A percentile compares a stretch with the other conserved stretches of the same genome.
phyloP scores from a whole-genome alignment of 805 yeast species.

The Yamadazyma insecticola region DNA sequence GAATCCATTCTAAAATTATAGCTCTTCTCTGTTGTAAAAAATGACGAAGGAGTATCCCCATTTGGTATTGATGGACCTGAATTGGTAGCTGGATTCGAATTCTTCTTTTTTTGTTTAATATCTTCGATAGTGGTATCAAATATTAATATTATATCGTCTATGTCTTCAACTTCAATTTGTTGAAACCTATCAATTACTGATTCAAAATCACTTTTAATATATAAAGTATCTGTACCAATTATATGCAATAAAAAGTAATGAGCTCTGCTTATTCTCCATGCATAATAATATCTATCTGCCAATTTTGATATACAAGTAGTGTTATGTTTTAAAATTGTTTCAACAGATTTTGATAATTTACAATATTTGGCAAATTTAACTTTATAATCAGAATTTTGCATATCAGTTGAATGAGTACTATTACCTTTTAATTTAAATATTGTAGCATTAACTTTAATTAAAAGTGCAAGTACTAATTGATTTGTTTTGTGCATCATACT shows the following conservation, averaged over 20 bases:
- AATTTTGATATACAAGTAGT: slow-evolving; percentile 33
- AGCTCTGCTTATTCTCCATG: slow-evolving; percentile 65
- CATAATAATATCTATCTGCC: slow-evolving; percentile 58
- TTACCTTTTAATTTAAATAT: slow-evolving; percentile 17
- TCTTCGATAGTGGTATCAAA: slow-evolving; percentile 13
- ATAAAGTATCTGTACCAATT: slow-evolving; percentile 25
- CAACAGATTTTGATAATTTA: slow-evolving; percentile 20
- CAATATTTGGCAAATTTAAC: slow-evolving; percentile 18
- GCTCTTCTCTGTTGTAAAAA: too few relatives aligned
- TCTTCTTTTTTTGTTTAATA: slow-evolving; percentile 7
- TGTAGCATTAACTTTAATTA: slow-evolving; percentile 19
- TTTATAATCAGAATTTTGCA: slow-evolving; percentile 15
- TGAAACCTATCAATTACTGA: slow-evolving; percentile 3
- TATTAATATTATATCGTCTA: slow-evolving; percentile 23
- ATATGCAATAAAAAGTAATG: slow-evolving; percentile 38
- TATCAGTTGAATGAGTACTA: slow-evolving; percentile 15
- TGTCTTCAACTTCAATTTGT: slow-evolving; percentile 15
- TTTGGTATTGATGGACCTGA: too few relatives aligned
- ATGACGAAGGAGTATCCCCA: too few relatives aligned
- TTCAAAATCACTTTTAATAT: slow-evolving; percentile 9
- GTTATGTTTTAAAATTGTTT: slow-evolving; percentile 15
- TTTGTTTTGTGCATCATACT: slow-evolving; percentile 22
- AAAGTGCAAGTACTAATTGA: slow-evolving; percentile 21
- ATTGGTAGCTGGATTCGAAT: too few relatives aligned
- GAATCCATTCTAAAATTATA: too few relatives aligned